A percentile compares a stretch with the other conserved stretches of the same genome.
These are phyloP conservation scores for Simplicillium sp. DNA, from an alignment of 2,329 filamentous ascomycete genomes.

Conservation along the genomic window DNA sequence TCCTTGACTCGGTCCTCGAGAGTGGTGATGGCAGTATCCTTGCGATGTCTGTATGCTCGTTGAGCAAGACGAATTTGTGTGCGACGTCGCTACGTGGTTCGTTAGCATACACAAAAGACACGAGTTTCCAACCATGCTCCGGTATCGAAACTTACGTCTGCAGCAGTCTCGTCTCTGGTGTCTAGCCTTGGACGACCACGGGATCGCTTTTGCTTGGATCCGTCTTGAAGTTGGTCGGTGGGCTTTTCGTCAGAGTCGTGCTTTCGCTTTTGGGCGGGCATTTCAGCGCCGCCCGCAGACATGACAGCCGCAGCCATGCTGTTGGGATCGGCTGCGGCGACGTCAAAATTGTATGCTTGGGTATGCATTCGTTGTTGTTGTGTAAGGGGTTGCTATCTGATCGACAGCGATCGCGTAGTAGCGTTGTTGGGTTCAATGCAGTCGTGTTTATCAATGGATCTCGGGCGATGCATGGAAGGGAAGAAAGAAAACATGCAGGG, in stretches of 20 bases:
- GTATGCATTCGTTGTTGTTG: too few species aligned
- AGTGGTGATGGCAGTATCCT: slow-evolving; percentile 69
- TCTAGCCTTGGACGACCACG: slow-evolving; percentile 69
- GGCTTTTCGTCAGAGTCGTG: slow-evolving; percentile 10
- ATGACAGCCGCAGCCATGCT: too few species aligned
- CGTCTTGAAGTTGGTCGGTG: slow-evolving; percentile 22
- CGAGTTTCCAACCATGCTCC: neutral
- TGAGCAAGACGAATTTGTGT: slow-evolving; percentile 85
- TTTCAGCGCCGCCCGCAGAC: too few species aligned
- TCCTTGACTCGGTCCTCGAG: slow-evolving; percentile 61
- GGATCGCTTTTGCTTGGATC: slow-evolving; percentile 46
- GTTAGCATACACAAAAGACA: slow-evolving; percentile 12
- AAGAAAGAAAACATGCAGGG: too few species aligned
- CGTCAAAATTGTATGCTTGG: too few species aligned
- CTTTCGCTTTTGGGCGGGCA: slow-evolving; percentile 10
- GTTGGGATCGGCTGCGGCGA: too few species aligned
- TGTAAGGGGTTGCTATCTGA: too few species aligned
- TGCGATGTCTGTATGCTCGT: slow-evolving; percentile 73
- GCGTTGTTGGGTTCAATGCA: too few species aligned
- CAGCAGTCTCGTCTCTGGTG: slow-evolving; percentile 66
- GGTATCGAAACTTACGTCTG: slow-evolving; percentile 58
- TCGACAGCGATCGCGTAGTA: too few species aligned
- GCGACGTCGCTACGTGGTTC: slow-evolving; percentile 53
- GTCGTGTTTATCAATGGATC: too few species aligned
- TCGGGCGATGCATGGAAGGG: too few species aligned